phyloP scores from a whole-genome alignment of 2,329 filamentous ascomycete genomes.

The Ceratocystis alfenasii region DNA sequence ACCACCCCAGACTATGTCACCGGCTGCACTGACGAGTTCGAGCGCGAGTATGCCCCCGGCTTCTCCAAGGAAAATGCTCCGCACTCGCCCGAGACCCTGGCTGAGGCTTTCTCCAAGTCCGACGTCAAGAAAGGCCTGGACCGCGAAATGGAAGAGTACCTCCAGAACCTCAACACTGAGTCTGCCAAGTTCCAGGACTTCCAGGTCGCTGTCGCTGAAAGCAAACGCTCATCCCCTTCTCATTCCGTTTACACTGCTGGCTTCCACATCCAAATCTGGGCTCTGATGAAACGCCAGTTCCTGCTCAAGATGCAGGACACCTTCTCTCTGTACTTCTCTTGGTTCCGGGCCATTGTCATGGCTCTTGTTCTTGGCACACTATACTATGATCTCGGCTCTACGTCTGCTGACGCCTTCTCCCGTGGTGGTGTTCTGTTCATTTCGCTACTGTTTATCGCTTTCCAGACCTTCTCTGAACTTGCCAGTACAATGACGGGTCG shows the following conservation, averaged over 20 bases:
- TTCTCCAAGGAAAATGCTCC: conserved; percentile 55
- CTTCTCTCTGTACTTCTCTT: conserved; percentile 62
- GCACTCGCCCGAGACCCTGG: conserved; percentile 53
- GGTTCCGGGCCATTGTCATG: conserved; percentile 55
- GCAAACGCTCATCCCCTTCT: conserved; percentile 53
- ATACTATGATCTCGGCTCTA: conserved; percentile 57
- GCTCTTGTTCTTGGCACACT: conserved; percentile 71
- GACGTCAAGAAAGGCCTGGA: conserved; percentile 43
- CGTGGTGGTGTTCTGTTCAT: conserved; percentile 74
- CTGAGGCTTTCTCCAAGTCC: conserved; percentile 58
- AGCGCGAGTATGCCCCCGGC: conserved; percentile 62
- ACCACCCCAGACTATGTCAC: conserved; percentile 75
- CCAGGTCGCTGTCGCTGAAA: conserved; percentile 59
- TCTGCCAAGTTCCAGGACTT: conserved; percentile 64
- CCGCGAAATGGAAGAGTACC: conserved; percentile 58
- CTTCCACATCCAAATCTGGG: conserved; percentile 73
- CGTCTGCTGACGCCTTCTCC: conserved; percentile 61
- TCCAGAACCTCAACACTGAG: conserved; percentile 49
- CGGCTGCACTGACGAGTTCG: conserved; percentile 72
- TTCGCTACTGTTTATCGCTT: conserved; percentile 72
- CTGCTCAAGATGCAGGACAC: conserved; percentile 77
- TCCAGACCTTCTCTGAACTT: conserved; percentile 71
- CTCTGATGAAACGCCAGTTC: conserved; percentile 72
- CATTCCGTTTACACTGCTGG: conserved; percentile 51
- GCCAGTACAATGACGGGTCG: conserved; percentile 63